phyloP scores from a whole-genome alignment of 1,284 basidiomycete species.

The Sporisorium scitamineum region DNA sequence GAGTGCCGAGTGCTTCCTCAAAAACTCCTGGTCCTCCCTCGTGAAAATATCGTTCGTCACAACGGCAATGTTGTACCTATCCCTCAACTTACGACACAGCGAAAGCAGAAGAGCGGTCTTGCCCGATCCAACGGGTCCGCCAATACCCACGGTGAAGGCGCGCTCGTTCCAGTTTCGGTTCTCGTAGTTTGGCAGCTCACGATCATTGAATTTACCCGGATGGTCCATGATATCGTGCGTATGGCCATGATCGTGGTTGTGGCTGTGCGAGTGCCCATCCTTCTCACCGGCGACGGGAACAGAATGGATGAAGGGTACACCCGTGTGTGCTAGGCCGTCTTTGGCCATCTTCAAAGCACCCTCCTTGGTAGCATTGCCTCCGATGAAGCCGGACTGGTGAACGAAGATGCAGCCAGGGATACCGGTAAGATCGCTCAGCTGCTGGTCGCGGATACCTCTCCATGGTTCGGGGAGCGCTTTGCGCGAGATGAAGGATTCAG shows the following conservation, averaged over 20 bases:
- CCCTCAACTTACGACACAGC: slow-evolving; percentile 85
- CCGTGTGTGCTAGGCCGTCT: slow-evolving; percentile 72
- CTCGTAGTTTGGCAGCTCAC: slow-evolving; percentile 90
- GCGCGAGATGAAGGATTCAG: slow-evolving; percentile 88
- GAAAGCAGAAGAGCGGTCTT: slow-evolving; percentile 95
- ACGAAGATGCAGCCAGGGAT: slow-evolving; percentile 87
- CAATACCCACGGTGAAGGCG: slow-evolving; percentile 96
- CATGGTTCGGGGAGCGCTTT: slow-evolving; percentile 92
- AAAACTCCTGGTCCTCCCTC: slow-evolving; percentile 92
- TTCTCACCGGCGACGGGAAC: slow-evolving; percentile 14
- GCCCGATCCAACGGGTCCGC: slow-evolving; percentile 94
- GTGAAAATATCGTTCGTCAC: slow-evolving; percentile 73
- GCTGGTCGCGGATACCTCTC: slow-evolving; percentile 89
- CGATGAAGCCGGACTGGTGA: slow-evolving; percentile 95
- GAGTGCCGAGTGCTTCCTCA: slow-evolving; percentile 90
- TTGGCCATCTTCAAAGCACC: slow-evolving; percentile 86
- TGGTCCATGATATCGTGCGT: slow-evolving; percentile 57
- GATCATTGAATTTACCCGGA: slow-evolving; percentile 87
- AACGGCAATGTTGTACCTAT: slow-evolving; percentile 87
- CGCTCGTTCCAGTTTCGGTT: slow-evolving; percentile 88
- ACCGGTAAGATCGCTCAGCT: slow-evolving; percentile 79
- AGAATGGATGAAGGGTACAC: slow-evolving; percentile 31
- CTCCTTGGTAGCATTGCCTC: slow-evolving; percentile 88
- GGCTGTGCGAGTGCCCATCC: slow-evolving; percentile 44
- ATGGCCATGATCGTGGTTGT: slow-evolving; percentile 64